These are phyloP conservation scores for Cairneyella variabilis DNA, from an alignment of 495 filamentous ascomycete species.

Conservation along the genomic window DNA sequence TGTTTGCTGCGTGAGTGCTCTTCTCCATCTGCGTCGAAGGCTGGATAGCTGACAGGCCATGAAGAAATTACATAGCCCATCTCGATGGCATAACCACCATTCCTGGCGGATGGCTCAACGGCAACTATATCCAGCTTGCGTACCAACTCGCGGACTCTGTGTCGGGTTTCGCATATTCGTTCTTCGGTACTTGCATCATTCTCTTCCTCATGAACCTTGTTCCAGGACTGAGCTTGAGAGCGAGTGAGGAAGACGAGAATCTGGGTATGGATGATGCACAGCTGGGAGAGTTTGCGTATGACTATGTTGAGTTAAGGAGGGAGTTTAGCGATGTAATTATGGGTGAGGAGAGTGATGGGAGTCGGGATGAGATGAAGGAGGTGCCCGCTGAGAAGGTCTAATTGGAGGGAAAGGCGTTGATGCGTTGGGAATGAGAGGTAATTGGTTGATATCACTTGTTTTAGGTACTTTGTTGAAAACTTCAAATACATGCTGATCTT, in stretches of 20 bases:
- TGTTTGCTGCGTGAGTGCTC: slow-evolving; percentile 70
- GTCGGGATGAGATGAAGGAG: not conserved
- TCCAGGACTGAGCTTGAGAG: slow-evolving; percentile 78
- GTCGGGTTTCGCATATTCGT: slow-evolving; percentile 79
- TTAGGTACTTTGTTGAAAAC: too few relatives aligned
- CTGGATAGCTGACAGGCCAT: not conserved
- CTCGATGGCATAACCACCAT: slow-evolving; percentile 75
- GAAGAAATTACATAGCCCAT: slow-evolving; percentile 34
- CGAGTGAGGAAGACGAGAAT: slow-evolving; percentile 78
- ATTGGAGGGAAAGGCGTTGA: not conserved
- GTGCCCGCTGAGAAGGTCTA: not conserved
- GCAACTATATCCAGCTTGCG: slow-evolving; percentile 81
- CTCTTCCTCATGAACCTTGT: slow-evolving; percentile 84
- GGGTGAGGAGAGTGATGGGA: slow-evolving; percentile 5
- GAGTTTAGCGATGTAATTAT: slow-evolving; percentile 38
- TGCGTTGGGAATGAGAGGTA: too few relatives aligned
- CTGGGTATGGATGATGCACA: slow-evolving; percentile 92
- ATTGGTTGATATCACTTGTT: too few relatives aligned
- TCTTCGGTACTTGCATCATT: slow-evolving; percentile 79
- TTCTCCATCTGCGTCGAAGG: not conserved
- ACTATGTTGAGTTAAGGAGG: slow-evolving; percentile 89
- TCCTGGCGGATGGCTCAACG: slow-evolving; percentile 82
- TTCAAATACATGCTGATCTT: too few relatives aligned
- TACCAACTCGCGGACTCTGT: slow-evolving; percentile 88
- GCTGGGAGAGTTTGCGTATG: slow-evolving; percentile 97